These are phyloP conservation scores for Saksenaea oblongispora DNA, from an alignment of 371 early-diverging fungal species.

Conservation along the genomic window DNA sequence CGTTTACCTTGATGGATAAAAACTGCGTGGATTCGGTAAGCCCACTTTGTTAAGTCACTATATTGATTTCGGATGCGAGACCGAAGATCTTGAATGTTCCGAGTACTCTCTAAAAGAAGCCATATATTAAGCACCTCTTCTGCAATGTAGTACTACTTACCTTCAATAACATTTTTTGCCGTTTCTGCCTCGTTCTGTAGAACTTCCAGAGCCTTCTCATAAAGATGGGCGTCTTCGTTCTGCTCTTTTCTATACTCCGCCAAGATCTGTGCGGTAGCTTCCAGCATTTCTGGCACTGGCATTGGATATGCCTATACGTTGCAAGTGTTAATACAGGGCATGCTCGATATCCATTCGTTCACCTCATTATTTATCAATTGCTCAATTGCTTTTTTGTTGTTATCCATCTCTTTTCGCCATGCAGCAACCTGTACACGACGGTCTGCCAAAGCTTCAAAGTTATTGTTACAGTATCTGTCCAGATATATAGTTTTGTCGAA, in stretches of 20 bases:
- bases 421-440: conserved; percentile 34
- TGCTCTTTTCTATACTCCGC: conserved; percentile 15
- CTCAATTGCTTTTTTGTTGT: conserved; percentile 21
- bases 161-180: conserved; percentile 20
- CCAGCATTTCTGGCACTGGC: conserved; percentile 44
- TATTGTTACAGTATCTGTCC: conserved; percentile 55
- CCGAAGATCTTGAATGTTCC: conserved; percentile 16
- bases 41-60: conserved; percentile 34
- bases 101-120: conserved; percentile 8
- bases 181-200: conserved; percentile 20
- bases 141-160: conserved; percentile 9
- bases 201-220: conserved; percentile 22
- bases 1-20: conserved; percentile 64
- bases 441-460: conserved; percentile 34
- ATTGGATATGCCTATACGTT: conserved; percentile 30
- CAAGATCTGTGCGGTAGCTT: conserved; percentile 37
- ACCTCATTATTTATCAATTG: conserved; percentile 37
- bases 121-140: not conserved
- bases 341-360: not conserved
- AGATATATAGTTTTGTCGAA: conserved; percentile 57
- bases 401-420: conserved; percentile 37
- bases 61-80: conserved; percentile 33
- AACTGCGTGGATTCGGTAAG: conserved; percentile 70
- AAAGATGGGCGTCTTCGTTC: conserved; percentile 4
- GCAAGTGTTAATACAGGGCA: not conserved